A percentile compares a stretch with the other conserved stretches of the same genome.
phyloP scores from a whole-genome alignment of 1,284 basidiomycete species.

The Moniliophthora roreri region DNA sequence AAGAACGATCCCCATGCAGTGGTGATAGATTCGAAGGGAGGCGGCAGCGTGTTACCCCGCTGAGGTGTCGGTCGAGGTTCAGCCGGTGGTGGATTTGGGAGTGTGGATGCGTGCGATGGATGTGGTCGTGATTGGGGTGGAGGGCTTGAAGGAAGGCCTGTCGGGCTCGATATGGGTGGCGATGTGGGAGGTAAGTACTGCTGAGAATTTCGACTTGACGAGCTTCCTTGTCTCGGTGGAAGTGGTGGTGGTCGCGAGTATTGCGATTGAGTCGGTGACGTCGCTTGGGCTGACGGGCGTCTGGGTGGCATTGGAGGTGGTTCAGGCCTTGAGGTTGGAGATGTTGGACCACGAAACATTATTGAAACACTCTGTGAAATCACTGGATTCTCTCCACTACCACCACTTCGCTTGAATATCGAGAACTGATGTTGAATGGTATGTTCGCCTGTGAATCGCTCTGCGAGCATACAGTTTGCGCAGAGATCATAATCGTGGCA shows the following conservation, averaged over 20 bases:
- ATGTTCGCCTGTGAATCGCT: conserved; percentile 5
- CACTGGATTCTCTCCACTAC: not conserved
- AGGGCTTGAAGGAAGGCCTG: not conserved
- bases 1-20: conserved; percentile 12
- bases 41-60: not conserved
- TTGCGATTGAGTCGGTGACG: not conserved
- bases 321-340: not conserved
- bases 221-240: not conserved
- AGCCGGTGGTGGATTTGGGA: not conserved
- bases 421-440: conserved; percentile 1
- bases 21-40: not conserved
- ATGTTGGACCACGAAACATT: not conserved
- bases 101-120: not conserved
- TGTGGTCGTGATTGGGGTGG: not conserved
- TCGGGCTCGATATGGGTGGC: not conserved
- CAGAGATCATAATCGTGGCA: conserved; percentile 14
- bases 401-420: conserved; percentile 10
- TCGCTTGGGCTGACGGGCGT: not conserved
- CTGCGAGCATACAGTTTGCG: conserved; percentile 7
- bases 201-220: not conserved
- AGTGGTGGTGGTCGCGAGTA: not conserved
- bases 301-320: not conserved
- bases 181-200: not conserved
- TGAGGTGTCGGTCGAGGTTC: not conserved
- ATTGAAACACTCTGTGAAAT: not conserved